Percentiles rank a stretch among this genome's conserved stretches.
Conservation (phyloP, 176 grass and related monocot species). For the Avena sativa region DNA sequence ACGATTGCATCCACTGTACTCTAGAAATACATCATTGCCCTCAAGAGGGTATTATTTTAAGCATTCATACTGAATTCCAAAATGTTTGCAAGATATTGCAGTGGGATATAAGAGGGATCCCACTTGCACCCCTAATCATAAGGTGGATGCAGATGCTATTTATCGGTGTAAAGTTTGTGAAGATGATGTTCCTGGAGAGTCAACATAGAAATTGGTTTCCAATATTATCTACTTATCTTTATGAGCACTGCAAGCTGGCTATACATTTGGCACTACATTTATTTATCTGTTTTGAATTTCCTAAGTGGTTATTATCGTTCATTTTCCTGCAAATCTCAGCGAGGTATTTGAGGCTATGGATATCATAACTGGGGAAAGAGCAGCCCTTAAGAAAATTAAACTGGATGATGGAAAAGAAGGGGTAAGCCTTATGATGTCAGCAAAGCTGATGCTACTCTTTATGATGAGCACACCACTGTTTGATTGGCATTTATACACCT, state of each 20-base stretch:
- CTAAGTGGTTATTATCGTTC: constrained; percentile 17
- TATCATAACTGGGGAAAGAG: constrained; percentile 77
- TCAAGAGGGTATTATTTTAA: background rate
- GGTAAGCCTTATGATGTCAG: constrained; percentile 49
- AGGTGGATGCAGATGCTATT: constrained; percentile 5
- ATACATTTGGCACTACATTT: constrained; percentile 13
- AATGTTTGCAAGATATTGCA: background rate
- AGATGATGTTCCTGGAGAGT: constrained; percentile 1
- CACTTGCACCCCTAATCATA: background rate
- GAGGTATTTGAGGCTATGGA: constrained; percentile 79
- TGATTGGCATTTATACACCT: background rate
- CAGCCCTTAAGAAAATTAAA: constrained; percentile 84
- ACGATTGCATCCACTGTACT: background rate
- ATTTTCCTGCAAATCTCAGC: constrained; percentile 45
- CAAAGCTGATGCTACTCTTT: constrained; percentile 31
- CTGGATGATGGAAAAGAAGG: constrained; percentile 85
- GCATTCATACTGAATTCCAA: background rate
- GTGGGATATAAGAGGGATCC: background rate
- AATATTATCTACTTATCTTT: background rate
- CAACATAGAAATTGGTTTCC: background rate
- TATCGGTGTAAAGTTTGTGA: background rate
- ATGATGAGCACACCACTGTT: constrained; percentile 28
- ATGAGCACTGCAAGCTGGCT: background rate
- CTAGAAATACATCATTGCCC: background rate
- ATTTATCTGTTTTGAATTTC: background rate